Evolutionary conservation across 2,329 filamentous ascomycete genomes (phyloP).

Genomic region (Clarireedia monteithiana): DNA sequence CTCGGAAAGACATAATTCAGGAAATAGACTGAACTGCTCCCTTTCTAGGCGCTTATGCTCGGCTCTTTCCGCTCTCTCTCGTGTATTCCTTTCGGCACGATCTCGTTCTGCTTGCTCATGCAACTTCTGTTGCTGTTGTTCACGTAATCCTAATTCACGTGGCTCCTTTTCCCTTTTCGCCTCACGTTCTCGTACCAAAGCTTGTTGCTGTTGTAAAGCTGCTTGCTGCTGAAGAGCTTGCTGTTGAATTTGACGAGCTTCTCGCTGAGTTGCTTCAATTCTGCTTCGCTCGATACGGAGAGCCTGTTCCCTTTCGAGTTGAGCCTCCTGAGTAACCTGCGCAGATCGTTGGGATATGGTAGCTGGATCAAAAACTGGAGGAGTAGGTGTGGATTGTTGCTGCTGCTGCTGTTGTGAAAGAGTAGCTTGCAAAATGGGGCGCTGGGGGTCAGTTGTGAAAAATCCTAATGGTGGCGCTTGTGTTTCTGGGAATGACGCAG

Average conservation of each 20-base stretch:
- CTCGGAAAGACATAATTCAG: too few relatives aligned
- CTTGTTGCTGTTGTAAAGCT: neutral
- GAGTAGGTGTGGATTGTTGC: slow-evolving; percentile 9
- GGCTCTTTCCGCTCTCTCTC: slow-evolving; percentile 8
- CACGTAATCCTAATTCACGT: slow-evolving; percentile 2
- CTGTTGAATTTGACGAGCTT: slow-evolving; percentile 7
- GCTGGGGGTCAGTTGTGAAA: slow-evolving; percentile 21
- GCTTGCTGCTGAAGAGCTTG: neutral
- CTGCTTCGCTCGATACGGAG: slow-evolving; percentile 20
- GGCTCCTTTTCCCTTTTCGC: neutral
- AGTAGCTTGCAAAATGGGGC: slow-evolving; percentile 18
- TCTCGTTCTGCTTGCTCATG: neutral
- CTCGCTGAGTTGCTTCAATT: slow-evolving; percentile 19
- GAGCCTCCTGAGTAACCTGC: slow-evolving; percentile 21
- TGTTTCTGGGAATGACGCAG: too few relatives aligned
- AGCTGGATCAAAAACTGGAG: slow-evolving; percentile 6
- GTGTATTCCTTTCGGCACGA: neutral
- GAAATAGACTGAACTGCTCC: too few relatives aligned
- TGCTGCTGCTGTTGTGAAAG: neutral
- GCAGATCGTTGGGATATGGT: slow-evolving; percentile 20
- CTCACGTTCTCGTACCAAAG: neutral
- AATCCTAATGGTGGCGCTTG: slow-evolving; percentile 24
- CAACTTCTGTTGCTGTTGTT: slow-evolving; percentile 7
- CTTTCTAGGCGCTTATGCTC: too few relatives aligned
- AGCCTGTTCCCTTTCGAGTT: slow-evolving; percentile 24